Evolutionary conservation across 768 basidiomycete genomes (phyloP).

Genomic region (Tephrocybe sp.): DNA sequence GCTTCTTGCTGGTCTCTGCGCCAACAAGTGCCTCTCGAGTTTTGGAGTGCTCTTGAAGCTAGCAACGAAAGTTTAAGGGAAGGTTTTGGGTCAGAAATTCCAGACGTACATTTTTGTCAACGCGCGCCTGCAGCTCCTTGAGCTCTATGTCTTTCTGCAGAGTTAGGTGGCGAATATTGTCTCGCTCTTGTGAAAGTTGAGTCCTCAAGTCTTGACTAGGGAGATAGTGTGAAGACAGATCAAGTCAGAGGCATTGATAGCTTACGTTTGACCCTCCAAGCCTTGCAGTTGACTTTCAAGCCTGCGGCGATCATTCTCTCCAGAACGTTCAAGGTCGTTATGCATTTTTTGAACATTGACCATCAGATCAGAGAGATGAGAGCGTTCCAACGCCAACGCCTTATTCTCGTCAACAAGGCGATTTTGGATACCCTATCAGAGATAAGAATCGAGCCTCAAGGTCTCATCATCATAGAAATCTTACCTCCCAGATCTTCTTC

Average conservation of each 20-base stretch:
- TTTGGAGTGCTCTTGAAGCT: constrained; percentile 66
- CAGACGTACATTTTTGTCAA: constrained; percentile 70
- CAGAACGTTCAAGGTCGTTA: constrained; percentile 79
- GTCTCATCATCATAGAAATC: constrained; percentile 17
- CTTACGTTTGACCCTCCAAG: constrained; percentile 78
- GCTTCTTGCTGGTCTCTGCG: constrained; percentile 77
- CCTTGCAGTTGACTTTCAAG: constrained; percentile 79
- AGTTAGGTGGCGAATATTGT: constrained; percentile 67
- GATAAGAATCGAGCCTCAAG: constrained; percentile 7
- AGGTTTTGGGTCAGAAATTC: background rate
- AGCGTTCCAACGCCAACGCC: constrained; percentile 74
- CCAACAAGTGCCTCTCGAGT: constrained; percentile 69
- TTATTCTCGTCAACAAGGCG: constrained; percentile 88
- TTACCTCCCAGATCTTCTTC: constrained; percentile 91
- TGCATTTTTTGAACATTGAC: constrained; percentile 90
- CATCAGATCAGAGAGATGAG: constrained; percentile 86
- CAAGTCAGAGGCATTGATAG: constrained; percentile 15
- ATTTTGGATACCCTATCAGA: constrained; percentile 64
- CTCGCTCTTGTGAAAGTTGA: constrained; percentile 75
- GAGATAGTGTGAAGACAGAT: background rate
- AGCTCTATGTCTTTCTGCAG: constrained; percentile 81
- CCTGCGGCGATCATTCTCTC: constrained; percentile 79
- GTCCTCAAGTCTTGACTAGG: constrained; percentile 70
- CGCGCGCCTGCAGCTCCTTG: constrained; percentile 68
- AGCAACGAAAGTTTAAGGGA: constrained; percentile 8